Evolutionary conservation across 768 basidiomycete species (phyloP).

Genomic region (Tricholoma saponaceum): DNA sequence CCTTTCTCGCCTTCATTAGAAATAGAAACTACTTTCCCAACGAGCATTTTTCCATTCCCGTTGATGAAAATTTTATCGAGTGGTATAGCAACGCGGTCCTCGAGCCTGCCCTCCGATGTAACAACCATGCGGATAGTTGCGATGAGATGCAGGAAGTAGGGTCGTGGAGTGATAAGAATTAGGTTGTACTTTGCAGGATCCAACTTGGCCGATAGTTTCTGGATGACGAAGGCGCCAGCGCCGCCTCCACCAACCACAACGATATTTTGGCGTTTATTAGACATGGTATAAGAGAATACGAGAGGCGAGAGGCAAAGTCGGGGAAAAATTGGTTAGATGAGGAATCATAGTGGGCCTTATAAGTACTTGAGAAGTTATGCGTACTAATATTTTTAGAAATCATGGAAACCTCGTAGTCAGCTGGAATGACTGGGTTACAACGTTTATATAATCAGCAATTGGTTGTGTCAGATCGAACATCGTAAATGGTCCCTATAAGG

Average conservation of each 20-base stretch:
- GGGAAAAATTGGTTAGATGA: too few relatives aligned
- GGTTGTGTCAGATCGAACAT: too few relatives aligned
- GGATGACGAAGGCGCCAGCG: conserved; percentile 41
- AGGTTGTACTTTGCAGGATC: conserved; percentile 44
- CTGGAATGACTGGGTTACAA: too few relatives aligned
- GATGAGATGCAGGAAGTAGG: conserved; percentile 48
- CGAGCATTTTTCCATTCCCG: conserved; percentile 43
- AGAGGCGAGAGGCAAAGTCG: too few relatives aligned
- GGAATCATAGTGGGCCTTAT: too few relatives aligned
- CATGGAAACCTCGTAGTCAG: too few relatives aligned
- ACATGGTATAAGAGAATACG: not conserved
- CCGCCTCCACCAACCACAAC: conserved; percentile 58
- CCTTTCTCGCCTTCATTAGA: conserved; percentile 32
- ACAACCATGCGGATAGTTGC: conserved; percentile 52
- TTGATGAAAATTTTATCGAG: conserved; percentile 45
- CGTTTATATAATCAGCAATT: too few relatives aligned
- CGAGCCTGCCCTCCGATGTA: conserved; percentile 36
- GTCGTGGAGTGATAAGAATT: conserved; percentile 48
- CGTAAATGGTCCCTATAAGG: too few relatives aligned
- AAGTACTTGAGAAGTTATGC: too few relatives aligned
- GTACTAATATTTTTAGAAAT: too few relatives aligned
- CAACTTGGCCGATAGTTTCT: conserved; percentile 46
- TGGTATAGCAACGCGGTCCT: conserved; percentile 44
- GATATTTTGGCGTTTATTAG: conserved; percentile 12
- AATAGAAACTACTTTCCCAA: conserved; percentile 32